Evolutionary conservation across 2,329 filamentous ascomycete genomes (phyloP), one percentile per base, ranked within the genome.

Genomic region (Hypoxylon sp.): DNA sequence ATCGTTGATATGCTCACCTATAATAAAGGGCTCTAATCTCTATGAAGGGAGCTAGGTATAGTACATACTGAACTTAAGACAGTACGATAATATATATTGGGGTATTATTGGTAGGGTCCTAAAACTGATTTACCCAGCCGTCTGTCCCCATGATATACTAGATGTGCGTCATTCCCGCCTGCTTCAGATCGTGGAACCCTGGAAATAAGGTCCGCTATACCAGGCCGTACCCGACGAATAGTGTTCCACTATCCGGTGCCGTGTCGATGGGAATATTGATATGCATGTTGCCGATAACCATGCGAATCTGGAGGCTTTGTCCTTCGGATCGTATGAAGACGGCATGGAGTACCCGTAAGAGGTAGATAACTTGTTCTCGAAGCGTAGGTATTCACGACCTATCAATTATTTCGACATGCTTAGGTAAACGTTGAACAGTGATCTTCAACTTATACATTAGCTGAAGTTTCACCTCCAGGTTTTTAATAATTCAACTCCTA

Each of bases 141-240:
- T 26, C 13, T 14, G 59, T 61, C 54, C 31, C 47, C 54, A 48
- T 54, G 47, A 58, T 58, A 59, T 53, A 31, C 52, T 39, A 33
- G 11, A 59, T 64, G 62, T 29, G 42, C 62, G 48, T 59, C 61
- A 63, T 52, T 50, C 48, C n/a, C 17, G 39, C 22, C 17, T 44
- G 37, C 24, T 54, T 33, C 14, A 37, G 33, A 51, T 57, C 29
- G 47, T 29, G 17, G 54, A 54, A 29, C 39, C 44, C 35, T 35
- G 17, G 31, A 44, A 17, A 69, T 66, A 65, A 68, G 58, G 47
- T 69, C 61, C 61, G 61, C 58, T 55, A 58, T 48, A 19, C 52
- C 61, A 3, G 52, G 10, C 66, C 61, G 62, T 53, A 11, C n/a
- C 37, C 31, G 55, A 58, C 31, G 35, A 63, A 53, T 46, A 22